These are phyloP conservation scores for Exophiala xenobiotica DNA, from an alignment of 2,329 filamentous ascomycete genomes.

Conservation along the genomic window DNA sequence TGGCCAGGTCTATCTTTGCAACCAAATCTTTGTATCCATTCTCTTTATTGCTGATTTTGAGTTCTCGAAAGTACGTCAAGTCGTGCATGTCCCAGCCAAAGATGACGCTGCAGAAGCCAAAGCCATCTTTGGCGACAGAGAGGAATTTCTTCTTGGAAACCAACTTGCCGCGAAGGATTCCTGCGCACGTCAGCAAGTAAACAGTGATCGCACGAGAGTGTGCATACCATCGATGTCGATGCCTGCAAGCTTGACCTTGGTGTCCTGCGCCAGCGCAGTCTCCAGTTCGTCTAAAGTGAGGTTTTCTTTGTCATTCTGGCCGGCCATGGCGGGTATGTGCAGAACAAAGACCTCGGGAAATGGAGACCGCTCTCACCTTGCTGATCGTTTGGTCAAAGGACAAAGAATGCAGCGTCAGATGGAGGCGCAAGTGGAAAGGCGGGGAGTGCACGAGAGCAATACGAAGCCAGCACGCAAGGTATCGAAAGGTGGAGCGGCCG, in stretches of 20 bases:
- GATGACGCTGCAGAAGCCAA: constrained; percentile 91
- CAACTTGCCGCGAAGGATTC: constrained; percentile 78
- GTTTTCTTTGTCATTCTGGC: constrained; percentile 16
- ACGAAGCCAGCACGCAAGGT: neutral
- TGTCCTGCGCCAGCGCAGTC: constrained; percentile 67
- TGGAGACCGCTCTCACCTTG: neutral
- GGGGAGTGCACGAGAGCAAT: neutral
- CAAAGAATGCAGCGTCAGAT: neutral
- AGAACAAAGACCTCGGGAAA: neutral
- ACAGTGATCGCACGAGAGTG: neutral
- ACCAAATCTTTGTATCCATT: constrained; percentile 87
- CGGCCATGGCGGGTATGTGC: constrained; percentile 14
- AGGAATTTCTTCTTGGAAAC: constrained; percentile 93
- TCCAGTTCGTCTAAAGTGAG: constrained; percentile 66
- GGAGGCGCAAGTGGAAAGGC: neutral
- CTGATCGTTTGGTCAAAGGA: neutral
- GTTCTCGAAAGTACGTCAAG: constrained; percentile 79
- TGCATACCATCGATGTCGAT: constrained; percentile 73
- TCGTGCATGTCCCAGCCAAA: constrained; percentile 99
- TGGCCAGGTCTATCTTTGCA: constrained; percentile 74
- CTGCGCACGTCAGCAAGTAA: constrained; percentile 17
- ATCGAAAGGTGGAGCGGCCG: neutral
- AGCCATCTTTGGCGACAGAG: constrained; percentile 74
- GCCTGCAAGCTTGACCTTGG: constrained; percentile 81
- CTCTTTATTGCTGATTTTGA: constrained; percentile 82